These are phyloP conservation scores for Cytospora piceae DNA, from an alignment of 2,329 filamentous ascomycete species.

Conservation along the genomic window DNA sequence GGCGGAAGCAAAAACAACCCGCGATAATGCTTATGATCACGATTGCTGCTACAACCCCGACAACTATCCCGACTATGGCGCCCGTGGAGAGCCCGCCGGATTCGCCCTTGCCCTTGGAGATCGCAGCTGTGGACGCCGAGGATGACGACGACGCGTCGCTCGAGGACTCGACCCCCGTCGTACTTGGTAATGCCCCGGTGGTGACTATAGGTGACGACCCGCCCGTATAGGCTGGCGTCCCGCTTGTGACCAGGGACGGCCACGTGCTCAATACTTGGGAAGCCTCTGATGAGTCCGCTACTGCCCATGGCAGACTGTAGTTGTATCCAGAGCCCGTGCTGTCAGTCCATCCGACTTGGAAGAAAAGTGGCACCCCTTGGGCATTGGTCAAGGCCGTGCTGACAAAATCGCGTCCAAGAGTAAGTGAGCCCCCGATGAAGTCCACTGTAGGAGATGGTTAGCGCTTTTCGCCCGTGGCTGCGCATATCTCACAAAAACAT, in stretches of 20 bases:
- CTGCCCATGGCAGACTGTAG: conserved; percentile 9
- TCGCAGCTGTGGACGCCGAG: background rate
- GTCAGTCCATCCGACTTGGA: conserved; percentile 10
- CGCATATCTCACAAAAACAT: background rate
- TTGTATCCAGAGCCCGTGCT: background rate
- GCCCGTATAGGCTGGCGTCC: background rate
- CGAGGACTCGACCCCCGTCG: background rate
- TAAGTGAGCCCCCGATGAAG: background rate
- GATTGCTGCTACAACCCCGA: conserved; percentile 46
- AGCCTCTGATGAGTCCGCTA: background rate
- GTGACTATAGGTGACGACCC: background rate
- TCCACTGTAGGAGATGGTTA: background rate
- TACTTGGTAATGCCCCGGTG: background rate
- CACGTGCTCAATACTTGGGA: background rate
- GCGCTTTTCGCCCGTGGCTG: background rate
- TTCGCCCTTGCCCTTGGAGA: background rate
- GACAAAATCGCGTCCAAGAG: background rate
- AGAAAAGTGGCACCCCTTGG: background rate
- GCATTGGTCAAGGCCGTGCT: background rate
- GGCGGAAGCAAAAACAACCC: conserved; percentile 50
- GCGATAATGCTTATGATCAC: conserved; percentile 44
- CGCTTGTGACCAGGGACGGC: background rate
- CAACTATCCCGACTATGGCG: conserved; percentile 52
- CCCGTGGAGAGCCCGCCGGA: conserved; percentile 44
- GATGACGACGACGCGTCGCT: background rate